Percentiles rank a stretch among this genome's conserved stretches.
phyloP scores from a whole-genome alignment of 495 filamentous ascomycete species.

The Trichoderma virens region DNA sequence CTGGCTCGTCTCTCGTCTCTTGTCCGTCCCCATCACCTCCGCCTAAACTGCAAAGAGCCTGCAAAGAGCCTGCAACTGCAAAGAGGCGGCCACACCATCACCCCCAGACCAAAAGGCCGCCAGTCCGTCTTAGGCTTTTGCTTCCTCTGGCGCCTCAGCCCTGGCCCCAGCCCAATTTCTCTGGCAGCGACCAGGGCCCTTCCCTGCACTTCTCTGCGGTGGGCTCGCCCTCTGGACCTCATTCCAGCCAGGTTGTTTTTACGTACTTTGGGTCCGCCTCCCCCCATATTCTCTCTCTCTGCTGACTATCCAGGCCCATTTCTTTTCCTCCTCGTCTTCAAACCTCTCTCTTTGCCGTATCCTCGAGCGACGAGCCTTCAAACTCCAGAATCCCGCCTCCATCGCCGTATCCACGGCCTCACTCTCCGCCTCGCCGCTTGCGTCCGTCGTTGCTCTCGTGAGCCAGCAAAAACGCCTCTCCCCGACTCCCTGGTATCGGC shows the following conservation, averaged over 20 bases:
- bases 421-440: not conserved
- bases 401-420: not conserved
- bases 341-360: not conserved
- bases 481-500: not conserved
- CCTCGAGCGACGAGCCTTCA: not conserved
- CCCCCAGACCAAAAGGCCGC: too few species aligned
- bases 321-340: slow-evolving; percentile 2
- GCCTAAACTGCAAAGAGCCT: too few species aligned
- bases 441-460: not conserved
- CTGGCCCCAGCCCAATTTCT: slow-evolving; percentile 4
- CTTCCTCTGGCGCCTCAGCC: slow-evolving; percentile 4
- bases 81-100: too few species aligned
- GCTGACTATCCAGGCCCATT: not conserved
- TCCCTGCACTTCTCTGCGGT: too few species aligned
- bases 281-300: not conserved
- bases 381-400: not conserved
- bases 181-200: not conserved
- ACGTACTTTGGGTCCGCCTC: not conserved
- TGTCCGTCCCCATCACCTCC: too few species aligned
- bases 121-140: not conserved
- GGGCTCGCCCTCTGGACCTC: not conserved
- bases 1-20: too few species aligned
- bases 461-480: not conserved
- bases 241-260: not conserved
- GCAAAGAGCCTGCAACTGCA: too few species aligned